Evolutionary conservation across 176 grass and related monocot species (phyloP).

Genomic region (Zoysia pacifica): DNA sequence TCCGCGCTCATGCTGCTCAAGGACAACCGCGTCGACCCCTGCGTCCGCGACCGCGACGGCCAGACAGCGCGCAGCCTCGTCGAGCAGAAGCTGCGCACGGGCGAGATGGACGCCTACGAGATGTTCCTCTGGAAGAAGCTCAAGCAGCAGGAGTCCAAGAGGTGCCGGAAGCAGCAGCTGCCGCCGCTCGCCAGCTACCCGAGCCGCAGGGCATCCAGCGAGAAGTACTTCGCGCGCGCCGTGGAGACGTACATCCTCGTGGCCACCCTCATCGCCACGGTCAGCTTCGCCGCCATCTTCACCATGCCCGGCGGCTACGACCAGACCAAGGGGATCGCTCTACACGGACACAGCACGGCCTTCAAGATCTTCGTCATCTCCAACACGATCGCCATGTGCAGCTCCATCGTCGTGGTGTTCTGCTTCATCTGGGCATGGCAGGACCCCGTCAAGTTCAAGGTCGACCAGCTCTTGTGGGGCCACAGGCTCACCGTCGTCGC

Average conservation of each 20-base stretch:
- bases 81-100: background rate
- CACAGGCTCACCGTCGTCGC: constrained; percentile 33
- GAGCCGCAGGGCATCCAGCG: too few relatives aligned
- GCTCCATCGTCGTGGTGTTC: constrained; percentile 28
- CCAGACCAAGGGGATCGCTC: constrained; percentile 1
- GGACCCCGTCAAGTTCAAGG: constrained; percentile 25
- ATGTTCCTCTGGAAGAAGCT: constrained; percentile 41
- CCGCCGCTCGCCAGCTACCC: too few relatives aligned
- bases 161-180: background rate
- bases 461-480: background rate
- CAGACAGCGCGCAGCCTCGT: constrained; percentile 34
- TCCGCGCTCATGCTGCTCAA: constrained; percentile 31
- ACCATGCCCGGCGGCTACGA: constrained; percentile 45
- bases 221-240: constrained; percentile 33
- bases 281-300: constrained; percentile 45
- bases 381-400: constrained; percentile 48
- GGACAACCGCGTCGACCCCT: constrained; percentile 27
- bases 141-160: constrained; percentile 10
- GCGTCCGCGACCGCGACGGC: constrained; percentile 8
- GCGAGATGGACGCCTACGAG: constrained; percentile 38
- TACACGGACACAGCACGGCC: background rate
- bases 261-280: constrained; percentile 43
- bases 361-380: constrained; percentile 50
- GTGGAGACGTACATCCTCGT: constrained; percentile 49
- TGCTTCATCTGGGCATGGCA: constrained; percentile 23